Conservation (phyloP, 2,329 filamentous ascomycete species). For the Trichoderma sp. region DNA sequence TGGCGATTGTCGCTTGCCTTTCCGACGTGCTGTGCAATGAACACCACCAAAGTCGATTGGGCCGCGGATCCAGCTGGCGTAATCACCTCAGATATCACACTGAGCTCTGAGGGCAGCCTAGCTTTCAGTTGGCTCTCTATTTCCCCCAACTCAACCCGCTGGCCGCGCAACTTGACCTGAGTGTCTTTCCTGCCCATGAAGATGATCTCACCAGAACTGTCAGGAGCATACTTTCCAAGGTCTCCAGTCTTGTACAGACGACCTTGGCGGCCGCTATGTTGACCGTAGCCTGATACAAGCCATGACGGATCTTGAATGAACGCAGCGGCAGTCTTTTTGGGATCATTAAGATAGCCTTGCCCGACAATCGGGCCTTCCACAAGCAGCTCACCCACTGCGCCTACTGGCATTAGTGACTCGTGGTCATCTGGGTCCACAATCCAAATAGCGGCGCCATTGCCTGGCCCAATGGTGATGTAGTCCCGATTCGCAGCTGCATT, state of each 20-base stretch:
- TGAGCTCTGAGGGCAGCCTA: conserved; percentile 39
- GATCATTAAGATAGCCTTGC: conserved; percentile 49
- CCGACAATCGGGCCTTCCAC: conserved; percentile 50
- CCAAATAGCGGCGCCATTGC: conserved; percentile 28
- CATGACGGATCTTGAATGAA: conserved; percentile 32
- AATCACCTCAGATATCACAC: conserved; percentile 45
- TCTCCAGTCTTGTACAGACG: conserved; percentile 27
- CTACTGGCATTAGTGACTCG: conserved; percentile 24
- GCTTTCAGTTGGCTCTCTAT: conserved; percentile 25
- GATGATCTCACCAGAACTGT: conserved; percentile 15
- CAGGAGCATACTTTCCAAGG: conserved; percentile 24
- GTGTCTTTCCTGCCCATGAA: conserved; percentile 27
- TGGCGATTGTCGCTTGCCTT: neutral
- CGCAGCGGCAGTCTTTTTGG: conserved; percentile 33
- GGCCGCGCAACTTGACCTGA: conserved; percentile 29
- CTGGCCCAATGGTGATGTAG: conserved; percentile 23
- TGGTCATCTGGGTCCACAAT: conserved; percentile 29
- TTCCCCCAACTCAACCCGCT: conserved; percentile 29
- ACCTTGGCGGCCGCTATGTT: conserved; percentile 19
- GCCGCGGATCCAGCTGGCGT: neutral
- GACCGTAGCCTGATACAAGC: conserved; percentile 14
- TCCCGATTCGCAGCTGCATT: neutral
- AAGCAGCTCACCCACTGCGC: conserved; percentile 37
- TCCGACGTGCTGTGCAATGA: neutral
- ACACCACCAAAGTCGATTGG: neutral